phyloP scores from a whole-genome alignment of 2,329 filamentous ascomycete genomes.

The Epichloe coenophiala region DNA sequence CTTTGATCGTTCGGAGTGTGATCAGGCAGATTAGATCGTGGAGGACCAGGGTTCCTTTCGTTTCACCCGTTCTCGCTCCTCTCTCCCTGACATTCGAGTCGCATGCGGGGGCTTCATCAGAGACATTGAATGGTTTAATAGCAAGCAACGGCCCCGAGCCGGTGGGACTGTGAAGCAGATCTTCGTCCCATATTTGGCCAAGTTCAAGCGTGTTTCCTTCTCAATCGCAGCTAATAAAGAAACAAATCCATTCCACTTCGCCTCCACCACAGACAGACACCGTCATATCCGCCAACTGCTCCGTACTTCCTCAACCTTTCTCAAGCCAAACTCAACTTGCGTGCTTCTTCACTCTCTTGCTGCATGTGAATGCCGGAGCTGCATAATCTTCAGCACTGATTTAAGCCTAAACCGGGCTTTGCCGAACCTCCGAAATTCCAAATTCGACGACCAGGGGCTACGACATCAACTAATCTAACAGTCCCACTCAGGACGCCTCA shows the following conservation, averaged over 20 bases:
- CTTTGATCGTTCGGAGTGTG: not conserved
- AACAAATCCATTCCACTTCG: not conserved
- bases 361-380: not conserved
- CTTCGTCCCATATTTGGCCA: not conserved
- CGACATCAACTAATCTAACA: conserved; percentile 5
- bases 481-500: conserved; percentile 7
- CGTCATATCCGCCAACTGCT: no score
- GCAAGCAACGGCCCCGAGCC: not conserved
- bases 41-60: not conserved
- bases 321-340: not conserved
- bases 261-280: not conserved
- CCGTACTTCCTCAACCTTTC: no score
- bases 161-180: not conserved
- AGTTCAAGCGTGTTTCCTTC: not conserved
- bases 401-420: not conserved
- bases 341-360: not conserved
- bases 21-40: not conserved
- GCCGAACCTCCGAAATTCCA: not conserved
- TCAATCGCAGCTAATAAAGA: not conserved
- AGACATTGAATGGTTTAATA: not conserved
- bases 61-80: not conserved
- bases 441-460: conserved; percentile 1
- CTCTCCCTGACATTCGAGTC: not conserved
- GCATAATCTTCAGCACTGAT: not conserved
- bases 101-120: not conserved